Evolutionary conservation across 1,284 basidiomycete genomes (phyloP), one percentile per base, ranked within the genome.

Genomic region (Rhodotorula sp.): DNA sequence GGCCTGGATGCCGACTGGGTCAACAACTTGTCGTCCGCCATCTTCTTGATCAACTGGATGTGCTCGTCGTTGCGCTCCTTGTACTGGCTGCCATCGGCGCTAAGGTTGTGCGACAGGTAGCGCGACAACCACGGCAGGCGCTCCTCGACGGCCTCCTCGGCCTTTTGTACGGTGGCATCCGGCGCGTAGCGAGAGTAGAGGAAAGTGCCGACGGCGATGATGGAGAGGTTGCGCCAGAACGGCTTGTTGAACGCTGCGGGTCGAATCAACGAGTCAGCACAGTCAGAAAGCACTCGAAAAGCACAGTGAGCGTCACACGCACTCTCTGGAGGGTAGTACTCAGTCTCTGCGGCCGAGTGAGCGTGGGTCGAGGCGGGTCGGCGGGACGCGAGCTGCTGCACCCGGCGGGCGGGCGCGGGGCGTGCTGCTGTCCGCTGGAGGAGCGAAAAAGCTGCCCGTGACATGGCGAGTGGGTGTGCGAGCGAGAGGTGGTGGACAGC

Each of bases 1-100:
- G 81, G 81, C 71, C 77, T 76, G 77, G 82, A 81, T 1, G 82
- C 82, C 71, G 82, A 81, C 73, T 82, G 80, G 76, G 82, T 78
- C 65, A 83, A 72, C 67, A 83, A 74, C 71, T 79, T 79, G 63
- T 80, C 79, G 68, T 81, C 80, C 18, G 82, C 81, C 2, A 71
- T 75, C 69, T 79, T 76, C 59, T 78, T 75, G 13, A 78, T 76
- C 60, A 81, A 73, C 69, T 80, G 79, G 55, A 83, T 77, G 75
- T 83, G 81, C 74, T 79, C 80, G 54, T 80, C 80, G 73, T 80
- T 81, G 69, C 74, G 63, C 55, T 63, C 64, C 46, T 68, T 67
- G 68, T 67, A 76, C 52, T 73, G 62, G 37, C 78, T 76, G 2
- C 58, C 62, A 3, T 77, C 76, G 22, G 79, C 70, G 11, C 78